Evolutionary conservation across 106 monocot genomes (phyloP), one percentile per base, ranked within the genome.

Genomic region (Dendrobium nobile): DNA sequence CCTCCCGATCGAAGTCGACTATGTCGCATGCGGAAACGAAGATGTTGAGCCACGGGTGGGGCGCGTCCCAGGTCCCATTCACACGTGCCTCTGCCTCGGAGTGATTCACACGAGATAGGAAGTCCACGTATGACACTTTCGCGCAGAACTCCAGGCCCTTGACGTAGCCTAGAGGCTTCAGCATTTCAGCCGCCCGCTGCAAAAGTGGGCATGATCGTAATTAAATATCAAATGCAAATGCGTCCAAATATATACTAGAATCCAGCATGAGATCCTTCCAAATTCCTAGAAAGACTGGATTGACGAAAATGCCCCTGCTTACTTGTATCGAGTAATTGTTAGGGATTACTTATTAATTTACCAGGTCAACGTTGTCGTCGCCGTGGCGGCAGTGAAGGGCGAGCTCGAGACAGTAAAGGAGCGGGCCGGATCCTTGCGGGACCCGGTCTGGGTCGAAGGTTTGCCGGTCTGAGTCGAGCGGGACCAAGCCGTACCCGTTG

Each of bases 21-120:
- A 98, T 91, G 82, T 98, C 84, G 24, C 78, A 75, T 18, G 90
- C 78, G 7, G 95, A 80, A 15, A 98, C 84, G 55, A 98, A 76
- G 33, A 98, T 79, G 83, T 98, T 98, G 28, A 98, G 87, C 98
- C 98, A 98, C 4, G 98, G 98, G 75, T 98, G 98, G 7, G 94
- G 91, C 20, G 91, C 82, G 42, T 82, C 67, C 98, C 98, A 98
- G 67, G 85, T 93, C 47, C 98, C 92, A 77, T 82, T 87, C 41
- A 86, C 90, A 54, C 83, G 92, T 4, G 97, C 86, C 80, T 82
- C 91, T 77, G 85, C 82, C 85, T 98, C 98, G 9, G 84, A 86
- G 11, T 48, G 54, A 79, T 92, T 92, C 77, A 98, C 95, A 9
- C 98, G 90, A 44, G 89, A 84, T 9, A 98, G 87, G 64, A 98